Base-by-base conservation (phyloP, 1,139 yeast species). In the Hansenula sp. region DNA sequence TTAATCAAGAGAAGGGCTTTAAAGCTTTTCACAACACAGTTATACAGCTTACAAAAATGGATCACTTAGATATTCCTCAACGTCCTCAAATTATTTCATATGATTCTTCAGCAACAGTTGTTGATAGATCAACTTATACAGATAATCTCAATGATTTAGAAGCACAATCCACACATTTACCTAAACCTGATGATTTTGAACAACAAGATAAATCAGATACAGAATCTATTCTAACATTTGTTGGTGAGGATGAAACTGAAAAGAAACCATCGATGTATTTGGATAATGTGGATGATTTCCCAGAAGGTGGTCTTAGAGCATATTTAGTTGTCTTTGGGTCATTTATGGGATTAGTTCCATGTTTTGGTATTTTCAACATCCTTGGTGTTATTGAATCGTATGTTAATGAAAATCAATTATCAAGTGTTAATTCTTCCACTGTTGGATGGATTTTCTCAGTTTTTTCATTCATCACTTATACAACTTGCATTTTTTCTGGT, bases 391-490 rank as follows among this genome's bases (percentile, higher is more conserved):
- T 80, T 36, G 82, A 80, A 57, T 72, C 81, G 2, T 79, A 78
- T 47, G 68, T 81, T 9, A 66, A 75, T 22, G 56, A 61, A 6
- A 71, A 79, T 51, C 82, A 78, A 49, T 62, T 80, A 37, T 59
- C 65, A 3, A 45, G 64, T 26, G 67, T 68, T 9, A 60, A 68
- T 13, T 62, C 77, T 3, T 69, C 81, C 1, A 66, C 72, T 13
- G 71, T 79, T 5, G 77, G 85, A 8, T 82, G 89, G 90, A 73
- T 82, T 32, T 80, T 82, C 56, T 77, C 88, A 2, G 55, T 82
- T 28, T 76, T 71, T 55, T 60, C 79, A 25, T 80, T 82, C 37
- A 61, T 78, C 17, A 65, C 75, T 50, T 79, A 75, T 60, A 68
- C 78, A 37, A 74, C 78, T 5, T 74, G 77, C 7, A 72, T 80